A percentile compares a stretch with the other conserved stretches of the same genome.
Evolutionary conservation across 176 grass and related monocot species (phyloP).

Genomic region (Saccharum spontaneum): DNA sequence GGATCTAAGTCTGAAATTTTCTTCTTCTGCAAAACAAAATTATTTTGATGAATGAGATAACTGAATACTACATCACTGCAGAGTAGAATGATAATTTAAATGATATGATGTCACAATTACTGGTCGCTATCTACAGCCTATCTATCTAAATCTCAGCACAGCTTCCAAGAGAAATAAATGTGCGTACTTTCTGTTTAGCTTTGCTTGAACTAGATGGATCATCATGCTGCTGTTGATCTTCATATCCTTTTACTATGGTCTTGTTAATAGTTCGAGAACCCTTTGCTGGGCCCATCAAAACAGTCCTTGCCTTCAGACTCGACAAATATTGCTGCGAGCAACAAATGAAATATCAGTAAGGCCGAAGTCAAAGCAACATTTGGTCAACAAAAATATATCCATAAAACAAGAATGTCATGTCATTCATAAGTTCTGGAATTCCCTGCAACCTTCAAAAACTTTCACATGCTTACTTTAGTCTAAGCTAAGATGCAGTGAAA

Average conservation of each 20-base stretch:
- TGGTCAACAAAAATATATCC: not conserved
- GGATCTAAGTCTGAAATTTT: conserved; percentile 51
- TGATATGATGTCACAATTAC: conserved; percentile 20
- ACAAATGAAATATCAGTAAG: conserved; percentile 27
- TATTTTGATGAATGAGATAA: conserved; percentile 7
- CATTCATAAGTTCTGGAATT: not conserved
- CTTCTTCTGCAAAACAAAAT: conserved; percentile 42
- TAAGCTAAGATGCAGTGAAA: conserved; percentile 3
- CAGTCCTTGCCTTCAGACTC: not conserved
- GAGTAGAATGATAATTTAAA: not conserved
- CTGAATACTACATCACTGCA: not conserved
- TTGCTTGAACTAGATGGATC: conserved; percentile 51
- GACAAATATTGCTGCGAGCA: conserved; percentile 34
- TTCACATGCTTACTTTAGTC: not conserved
- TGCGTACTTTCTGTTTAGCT: conserved; percentile 52
- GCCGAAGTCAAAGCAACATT: conserved; percentile 2
- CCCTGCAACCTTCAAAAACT: not conserved
- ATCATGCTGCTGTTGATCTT: conserved; percentile 32
- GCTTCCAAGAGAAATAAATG: conserved; percentile 13
- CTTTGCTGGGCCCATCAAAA: conserved; percentile 49
- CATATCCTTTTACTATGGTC: conserved; percentile 39
- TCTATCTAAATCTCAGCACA: conserved; percentile 12
- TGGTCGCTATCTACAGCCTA: conserved; percentile 8
- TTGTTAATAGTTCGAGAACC: conserved; percentile 45
- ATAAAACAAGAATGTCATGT: not conserved